A percentile compares a stretch with the other conserved stretches of the same genome.
These are phyloP conservation scores for Aureobasidium sp. DNA, from an alignment of 2,329 filamentous ascomycete species.

Conservation along the genomic window DNA sequence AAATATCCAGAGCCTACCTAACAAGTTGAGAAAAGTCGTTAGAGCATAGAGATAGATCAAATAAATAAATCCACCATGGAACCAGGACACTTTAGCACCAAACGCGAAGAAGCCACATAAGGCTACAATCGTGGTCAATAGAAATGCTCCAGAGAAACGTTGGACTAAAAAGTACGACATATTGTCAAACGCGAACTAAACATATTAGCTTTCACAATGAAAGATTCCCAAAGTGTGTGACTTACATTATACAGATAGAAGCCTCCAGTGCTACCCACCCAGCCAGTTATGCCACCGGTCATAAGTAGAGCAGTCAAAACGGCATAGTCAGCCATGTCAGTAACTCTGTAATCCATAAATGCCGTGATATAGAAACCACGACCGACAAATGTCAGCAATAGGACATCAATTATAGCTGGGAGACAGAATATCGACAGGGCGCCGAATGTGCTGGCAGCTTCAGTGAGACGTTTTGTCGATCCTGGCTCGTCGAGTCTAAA, in stretches of 20 bases:
- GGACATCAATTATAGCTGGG: slow-evolving; percentile 55
- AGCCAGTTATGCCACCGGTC: slow-evolving; percentile 55
- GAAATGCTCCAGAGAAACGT: slow-evolving; percentile 16
- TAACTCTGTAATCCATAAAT: slow-evolving; percentile 40
- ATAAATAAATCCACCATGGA: slow-evolving; percentile 45
- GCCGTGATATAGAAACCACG: slow-evolving; percentile 56
- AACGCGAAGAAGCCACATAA: slow-evolving; percentile 19
- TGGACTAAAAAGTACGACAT: slow-evolving; percentile 19
- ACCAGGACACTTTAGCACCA: slow-evolving; percentile 16
- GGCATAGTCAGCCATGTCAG: slow-evolving; percentile 17
- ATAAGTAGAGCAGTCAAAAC: slow-evolving; percentile 39
- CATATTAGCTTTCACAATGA: background rate
- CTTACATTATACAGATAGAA: slow-evolving; percentile 42
- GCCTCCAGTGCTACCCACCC: slow-evolving; percentile 56
- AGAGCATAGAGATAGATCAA: slow-evolving; percentile 53
- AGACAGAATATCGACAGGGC: slow-evolving; percentile 49
- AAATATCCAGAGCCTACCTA: slow-evolving; percentile 25
- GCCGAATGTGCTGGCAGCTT: slow-evolving; percentile 14
- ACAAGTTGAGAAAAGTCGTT: slow-evolving; percentile 52
- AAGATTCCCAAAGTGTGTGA: background rate
- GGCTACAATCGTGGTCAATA: slow-evolving; percentile 17
- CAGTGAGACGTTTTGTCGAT: background rate
- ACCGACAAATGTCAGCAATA: slow-evolving; percentile 52
- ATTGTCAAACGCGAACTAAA: slow-evolving; percentile 18
- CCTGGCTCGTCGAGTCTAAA: slow-evolving; percentile 17